Evolutionary conservation across 306 rosid species (phyloP), one percentile per base, ranked within the genome.

Genomic region (Castanopsis chinensis): DNA sequence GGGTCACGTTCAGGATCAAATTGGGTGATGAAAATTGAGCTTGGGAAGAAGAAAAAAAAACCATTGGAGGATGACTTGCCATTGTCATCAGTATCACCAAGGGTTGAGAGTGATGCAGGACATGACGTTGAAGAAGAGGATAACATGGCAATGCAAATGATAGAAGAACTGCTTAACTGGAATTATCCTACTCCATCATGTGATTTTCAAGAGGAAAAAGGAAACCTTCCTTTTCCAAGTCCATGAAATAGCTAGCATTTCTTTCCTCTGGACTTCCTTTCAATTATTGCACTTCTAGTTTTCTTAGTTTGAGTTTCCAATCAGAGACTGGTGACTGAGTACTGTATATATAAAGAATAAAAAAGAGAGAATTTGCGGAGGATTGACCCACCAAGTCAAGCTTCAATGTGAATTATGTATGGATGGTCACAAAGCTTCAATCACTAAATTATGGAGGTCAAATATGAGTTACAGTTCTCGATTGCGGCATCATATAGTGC

Each of bases 11-110:
- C 98, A 1, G 88, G 74, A 70, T 93, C 99, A 5, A 89, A 83
- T 20, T 95, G 99, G 99, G 97, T 95, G 84, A 91, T 95, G 97
- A 90, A 91, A 79, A 94, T 95, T 0, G 94, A 95, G 86, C 92
- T 95, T 74, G 97, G 95, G 25, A 87, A 86, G 67, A 89, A 89
- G 57, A 83, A 87, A 30, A 74, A 71, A 1, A 80, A 11, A 2
- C 13, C 4, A 1, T 51, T 14, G 18, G n/a, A 75, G 61, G 76
- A 51, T 20, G 35, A 33, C 0, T 79, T 80, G 3, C 21, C 73
- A 21, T 30, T 45, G 17, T 60, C 76, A 2, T 10, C 72, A 4
- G 49, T 28, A 27, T 77, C 79, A 20, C 32, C 71, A 27, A 43
- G 49, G 20, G 77, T 5, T 32, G 76, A 45, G 69, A 78, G 11